Evolutionary conservation across 495 filamentous ascomycete species (phyloP).

Genomic region (Xylaria telfairii): DNA sequence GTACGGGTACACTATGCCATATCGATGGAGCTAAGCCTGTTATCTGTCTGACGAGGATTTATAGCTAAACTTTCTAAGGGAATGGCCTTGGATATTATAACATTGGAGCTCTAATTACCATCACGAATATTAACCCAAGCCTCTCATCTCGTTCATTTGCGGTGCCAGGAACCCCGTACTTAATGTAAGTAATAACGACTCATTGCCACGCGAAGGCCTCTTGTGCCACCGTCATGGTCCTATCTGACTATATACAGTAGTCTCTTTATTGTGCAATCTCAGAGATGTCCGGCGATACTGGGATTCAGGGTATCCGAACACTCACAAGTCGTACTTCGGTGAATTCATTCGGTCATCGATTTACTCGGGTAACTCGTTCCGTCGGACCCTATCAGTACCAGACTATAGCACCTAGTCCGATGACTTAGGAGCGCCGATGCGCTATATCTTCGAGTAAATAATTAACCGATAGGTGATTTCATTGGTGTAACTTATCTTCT

Average conservation of each 20-base stretch:
- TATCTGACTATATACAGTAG: no score
- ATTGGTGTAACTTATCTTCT: not conserved
- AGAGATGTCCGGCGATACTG: no score
- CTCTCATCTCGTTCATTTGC: not conserved
- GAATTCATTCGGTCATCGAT: not conserved
- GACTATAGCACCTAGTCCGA: not conserved
- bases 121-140: not conserved
- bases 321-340: not conserved
- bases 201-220: no score
- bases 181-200: no score
- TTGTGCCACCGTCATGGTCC: no score
- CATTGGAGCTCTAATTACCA: not conserved
- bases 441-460: not conserved
- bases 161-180: no score
- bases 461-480: not conserved
- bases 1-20: not conserved
- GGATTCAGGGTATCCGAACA: not conserved
- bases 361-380: not conserved
- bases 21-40: not conserved
- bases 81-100: not conserved
- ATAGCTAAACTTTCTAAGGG: not conserved
- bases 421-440: not conserved
- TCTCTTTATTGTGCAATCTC: no score
- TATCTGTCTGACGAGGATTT: not conserved
- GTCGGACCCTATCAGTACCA: not conserved